Conservation (phyloP, 768 basidiomycete species). For the Cantharellus cinnabarinus region DNA sequence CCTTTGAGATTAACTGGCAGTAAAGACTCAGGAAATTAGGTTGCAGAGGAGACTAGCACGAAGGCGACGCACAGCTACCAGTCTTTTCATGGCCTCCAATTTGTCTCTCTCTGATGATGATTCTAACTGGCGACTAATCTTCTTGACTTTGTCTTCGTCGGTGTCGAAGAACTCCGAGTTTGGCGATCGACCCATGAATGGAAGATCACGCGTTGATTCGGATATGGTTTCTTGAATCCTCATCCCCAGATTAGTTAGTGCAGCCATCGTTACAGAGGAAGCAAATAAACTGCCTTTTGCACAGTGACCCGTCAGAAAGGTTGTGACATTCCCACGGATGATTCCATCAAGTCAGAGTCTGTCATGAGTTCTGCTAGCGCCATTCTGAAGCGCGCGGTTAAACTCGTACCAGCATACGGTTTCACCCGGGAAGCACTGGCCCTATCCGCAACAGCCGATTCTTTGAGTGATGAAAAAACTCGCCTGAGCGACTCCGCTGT, state of each 20-base stretch:
- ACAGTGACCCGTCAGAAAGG: no score
- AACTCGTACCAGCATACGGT: constrained; percentile 43
- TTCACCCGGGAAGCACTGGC: constrained; percentile 57
- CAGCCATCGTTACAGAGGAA: background rate
- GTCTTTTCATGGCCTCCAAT: constrained; percentile 83
- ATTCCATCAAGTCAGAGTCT: no score
- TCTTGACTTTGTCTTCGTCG: constrained; percentile 61
- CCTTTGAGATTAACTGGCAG: constrained; percentile 71
- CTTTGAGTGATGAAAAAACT: background rate
- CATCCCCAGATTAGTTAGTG: constrained; percentile 31
- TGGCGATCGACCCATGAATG: constrained; percentile 29
- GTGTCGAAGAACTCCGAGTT: constrained; percentile 42
- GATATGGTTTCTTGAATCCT: constrained; percentile 68
- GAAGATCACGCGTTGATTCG: constrained; percentile 60
- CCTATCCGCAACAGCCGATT: constrained; percentile 35
- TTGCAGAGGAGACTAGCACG: background rate
- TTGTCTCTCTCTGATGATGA: constrained; percentile 77
- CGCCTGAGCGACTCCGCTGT: constrained; percentile 55
- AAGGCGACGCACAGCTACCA: constrained; percentile 57
- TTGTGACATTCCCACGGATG: no score
- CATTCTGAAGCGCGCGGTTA: constrained; percentile 22
- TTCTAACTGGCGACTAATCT: constrained; percentile 73
- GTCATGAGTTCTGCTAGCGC: background rate
- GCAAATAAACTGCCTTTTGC: no score
- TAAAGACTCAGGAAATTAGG: background rate